Evolutionary conservation across 202 grass and related monocot species (phyloP), one percentile per base, ranked within the genome.

Genomic region (Miscanthus sacchariflorus): DNA sequence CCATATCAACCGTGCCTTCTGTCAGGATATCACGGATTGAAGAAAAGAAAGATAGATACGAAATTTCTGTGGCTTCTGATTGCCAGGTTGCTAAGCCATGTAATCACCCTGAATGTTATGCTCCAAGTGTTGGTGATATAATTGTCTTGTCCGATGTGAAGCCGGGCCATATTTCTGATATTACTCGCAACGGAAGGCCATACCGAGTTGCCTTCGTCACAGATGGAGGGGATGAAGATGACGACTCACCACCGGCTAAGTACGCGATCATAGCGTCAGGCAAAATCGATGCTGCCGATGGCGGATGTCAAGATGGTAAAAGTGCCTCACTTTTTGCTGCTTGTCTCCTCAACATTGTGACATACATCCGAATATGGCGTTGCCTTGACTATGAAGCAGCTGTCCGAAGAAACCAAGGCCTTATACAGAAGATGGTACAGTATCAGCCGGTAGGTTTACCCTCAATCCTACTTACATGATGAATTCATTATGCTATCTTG

Each of bases 121-220:
- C 9, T 87, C 89, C 89, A 56, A 91, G 82, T 69, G 33, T 77
- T 45, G 91, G 91, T 24, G 93, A 98, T 84, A 87, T 98, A 13
- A 84, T 98, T 85, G 67, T 90, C 50, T 42, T 98, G 44, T 89
- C 83, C 38, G 83, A 91, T 52, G 68, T 19, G 25, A 89, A 82
- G 69, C 82, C 79, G 10, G 68, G 52, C 5, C 63, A 86, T 74
- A 79, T 90, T 66, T 87, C 83, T 84, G 89, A 93, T 54, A 72
- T 90, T 13, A 85, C 61, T 64, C 36, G 72, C 76, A 85, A 90
- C 76, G 76, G 63, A 12, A 85, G 75, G 30, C 30, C 72, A 5
- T 93, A 90, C 56, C 7, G 14, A 67, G 45, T 93, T 74, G 91
- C 79, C 25, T 88, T 87, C 12, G 73, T 92, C 49, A 83, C 76